Conservation (phyloP, 805 yeast genomes). For the Candida methanosorbosa region DNA sequence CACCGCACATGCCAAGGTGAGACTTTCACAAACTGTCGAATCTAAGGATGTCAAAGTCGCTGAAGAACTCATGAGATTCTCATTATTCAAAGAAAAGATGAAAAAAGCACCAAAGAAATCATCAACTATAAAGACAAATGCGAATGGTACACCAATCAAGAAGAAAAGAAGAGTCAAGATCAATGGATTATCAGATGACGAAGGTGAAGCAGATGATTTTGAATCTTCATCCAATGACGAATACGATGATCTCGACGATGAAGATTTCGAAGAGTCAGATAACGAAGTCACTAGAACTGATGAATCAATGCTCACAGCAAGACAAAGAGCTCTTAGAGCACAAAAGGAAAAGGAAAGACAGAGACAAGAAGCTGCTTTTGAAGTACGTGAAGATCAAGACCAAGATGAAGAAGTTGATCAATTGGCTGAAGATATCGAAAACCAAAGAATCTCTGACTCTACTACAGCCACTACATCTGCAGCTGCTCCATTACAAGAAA, state of each 20-base stretch:
- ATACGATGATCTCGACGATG: constrained; percentile 4
- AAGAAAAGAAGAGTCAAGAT: constrained; percentile 23
- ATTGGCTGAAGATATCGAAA: constrained; percentile 2
- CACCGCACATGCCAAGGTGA: constrained; percentile 95
- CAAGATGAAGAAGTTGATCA: not conserved
- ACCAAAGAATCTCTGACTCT: constrained; percentile 7
- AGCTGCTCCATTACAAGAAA: constrained; percentile 8
- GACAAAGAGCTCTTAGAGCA: constrained; percentile 11
- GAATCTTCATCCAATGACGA: constrained; percentile 3
- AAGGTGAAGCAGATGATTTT: constrained; percentile 6
- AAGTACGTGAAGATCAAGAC: constrained; percentile 1
- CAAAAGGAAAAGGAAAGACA: constrained; percentile 1
- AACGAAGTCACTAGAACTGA: constrained; percentile 11
- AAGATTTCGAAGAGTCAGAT: constrained; percentile 2
- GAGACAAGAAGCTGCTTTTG: not conserved
- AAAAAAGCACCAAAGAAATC: constrained; percentile 20
- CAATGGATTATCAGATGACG: constrained; percentile 9
- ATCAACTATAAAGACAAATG: constrained; percentile 20
- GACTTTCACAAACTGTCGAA: constrained; percentile 69
- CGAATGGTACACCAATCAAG: constrained; percentile 22
- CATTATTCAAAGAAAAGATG: constrained; percentile 64
- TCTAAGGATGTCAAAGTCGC: constrained; percentile 79
- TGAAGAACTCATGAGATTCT: constrained; percentile 73
- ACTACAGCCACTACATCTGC: constrained; percentile 9
- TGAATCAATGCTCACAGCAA: constrained; percentile 6